These are phyloP conservation scores for Leccinum angustisporum DNA, from an alignment of 1,284 basidiomycete species.

Conservation along the genomic window DNA sequence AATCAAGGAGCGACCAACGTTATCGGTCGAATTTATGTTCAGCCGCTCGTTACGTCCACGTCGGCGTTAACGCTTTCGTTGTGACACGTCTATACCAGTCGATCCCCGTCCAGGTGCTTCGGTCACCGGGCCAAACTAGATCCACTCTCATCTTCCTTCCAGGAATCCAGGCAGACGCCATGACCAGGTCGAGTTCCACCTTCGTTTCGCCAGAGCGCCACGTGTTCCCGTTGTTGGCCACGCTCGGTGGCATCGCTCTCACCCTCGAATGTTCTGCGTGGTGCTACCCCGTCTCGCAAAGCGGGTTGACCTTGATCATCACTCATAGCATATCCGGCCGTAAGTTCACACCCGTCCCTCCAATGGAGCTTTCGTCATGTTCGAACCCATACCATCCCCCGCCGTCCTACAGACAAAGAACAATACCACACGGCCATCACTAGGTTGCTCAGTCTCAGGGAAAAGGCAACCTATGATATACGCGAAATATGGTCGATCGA, in stretches of 20 bases:
- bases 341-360: conserved; percentile 14
- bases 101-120: not conserved
- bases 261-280: conserved; percentile 25
- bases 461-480: conserved; percentile 32
- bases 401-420: conserved; percentile 45
- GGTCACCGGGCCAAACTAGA: too few species aligned
- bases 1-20: not conserved
- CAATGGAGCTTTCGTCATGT: not conserved
- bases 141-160: too few species aligned
- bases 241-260: conserved; percentile 13
- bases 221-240: conserved; percentile 16
- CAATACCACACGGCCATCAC: conserved; percentile 49
- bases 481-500: conserved; percentile 56
- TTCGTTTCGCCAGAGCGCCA: conserved; percentile 23
- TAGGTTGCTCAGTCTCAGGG: conserved; percentile 37
- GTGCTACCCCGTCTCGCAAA: conserved; percentile 28
- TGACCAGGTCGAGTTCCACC: not conserved
- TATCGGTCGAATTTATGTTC: not conserved
- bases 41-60: not conserved
- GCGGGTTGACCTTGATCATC: conserved; percentile 27
- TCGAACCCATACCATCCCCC: not conserved
- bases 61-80: too few species aligned
- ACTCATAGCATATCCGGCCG: conserved; percentile 31
- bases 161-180: too few species aligned
- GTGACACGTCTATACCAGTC: not conserved